These are phyloP conservation scores for Phytophthora pluvialis DNA, from an alignment of 352 stramenopile genomes.

Conservation along the genomic window DNA sequence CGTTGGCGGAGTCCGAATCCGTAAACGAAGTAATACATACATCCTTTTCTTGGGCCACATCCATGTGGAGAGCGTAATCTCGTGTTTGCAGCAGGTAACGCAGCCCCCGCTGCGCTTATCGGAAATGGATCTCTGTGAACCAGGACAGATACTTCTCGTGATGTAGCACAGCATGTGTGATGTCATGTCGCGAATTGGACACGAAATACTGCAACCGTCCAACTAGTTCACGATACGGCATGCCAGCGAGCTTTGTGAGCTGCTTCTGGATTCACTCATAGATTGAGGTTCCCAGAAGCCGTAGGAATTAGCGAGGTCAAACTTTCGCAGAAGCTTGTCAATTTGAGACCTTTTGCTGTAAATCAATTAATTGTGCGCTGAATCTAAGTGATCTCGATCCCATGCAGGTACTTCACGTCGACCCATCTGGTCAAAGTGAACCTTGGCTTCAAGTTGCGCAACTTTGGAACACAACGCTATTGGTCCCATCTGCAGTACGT, in stretches of 20 bases:
- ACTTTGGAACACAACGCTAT: background rate
- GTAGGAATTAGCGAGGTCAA: background rate
- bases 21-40: constrained; percentile 12
- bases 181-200: constrained; percentile 19
- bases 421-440: constrained; percentile 32
- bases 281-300: constrained; percentile 6
- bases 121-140: constrained; percentile 8
- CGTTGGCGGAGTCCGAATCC: constrained; percentile 38
- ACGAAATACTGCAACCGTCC: constrained; percentile 12
- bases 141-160: constrained; percentile 10
- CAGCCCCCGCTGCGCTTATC: background rate
- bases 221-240: constrained; percentile 3
- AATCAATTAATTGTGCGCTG: constrained; percentile 3
- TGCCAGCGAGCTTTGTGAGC: background rate
- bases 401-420: constrained; percentile 15
- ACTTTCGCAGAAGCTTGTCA: constrained; percentile 6
- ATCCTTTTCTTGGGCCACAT: background rate
- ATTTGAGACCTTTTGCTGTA: constrained; percentile 13
- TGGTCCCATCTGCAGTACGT: constrained; percentile 15
- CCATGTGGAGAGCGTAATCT: constrained; percentile 10
- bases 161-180: constrained; percentile 20
- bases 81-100: constrained; percentile 12
- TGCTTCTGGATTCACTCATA: constrained; percentile 6
- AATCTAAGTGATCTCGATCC: constrained; percentile 17
- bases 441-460: background rate